Evolutionary conservation across 495 filamentous ascomycete species (phyloP), one percentile per base, ranked within the genome.

Genomic region (Monascus purpureus): DNA sequence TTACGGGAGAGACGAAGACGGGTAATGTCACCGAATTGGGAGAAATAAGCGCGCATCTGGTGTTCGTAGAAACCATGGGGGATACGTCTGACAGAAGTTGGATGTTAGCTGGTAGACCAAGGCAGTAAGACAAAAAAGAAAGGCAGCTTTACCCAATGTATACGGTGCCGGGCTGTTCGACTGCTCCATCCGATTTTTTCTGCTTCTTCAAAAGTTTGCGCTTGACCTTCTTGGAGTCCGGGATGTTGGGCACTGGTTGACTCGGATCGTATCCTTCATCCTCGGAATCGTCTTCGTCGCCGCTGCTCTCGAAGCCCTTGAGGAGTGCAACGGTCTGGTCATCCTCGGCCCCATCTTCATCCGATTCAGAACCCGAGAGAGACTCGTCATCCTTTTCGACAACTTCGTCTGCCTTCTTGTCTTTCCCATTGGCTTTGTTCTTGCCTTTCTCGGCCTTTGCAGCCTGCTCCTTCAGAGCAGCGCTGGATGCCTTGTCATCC

Each of bases 21-120:
- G 30, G 63, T 72, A 43, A 97, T 82, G 2, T 72, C 63, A 49
- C 90, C 92, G 48, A 97, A 97, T 55, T 96, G 90, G n/a, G 74
- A 68, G 49, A 96, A 95, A 65, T 96, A 97, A 28, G 71, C 66
- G 31, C 74, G 74, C 80, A 97, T 94, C 57, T 96, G 79, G 49
- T 83, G 72, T 59, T 96, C 92, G 66, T 85, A 95, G 70, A 97
- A 96, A 56, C 92, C 90, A 52, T 72, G 88, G 13, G 88, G 88
- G 30, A 94, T 80, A 31, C 82, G 80, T 23, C 82, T 63, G 32
- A 23, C 12, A 15, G 14, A 16, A n/a, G n/a, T n/a, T n/a, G n/a
- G n/a, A n/a, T n/a, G n/a, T n/a, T n/a, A n/a, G n/a, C n/a, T n/a
- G n/a, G n/a, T n/a, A n/a, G n/a, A n/a, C n/a, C n/a, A n/a, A n/a